A percentile compares a stretch with the other conserved stretches of the same genome.
Conservation (phyloP, 805 yeast genomes). For the Saturnispora sanitii region DNA sequence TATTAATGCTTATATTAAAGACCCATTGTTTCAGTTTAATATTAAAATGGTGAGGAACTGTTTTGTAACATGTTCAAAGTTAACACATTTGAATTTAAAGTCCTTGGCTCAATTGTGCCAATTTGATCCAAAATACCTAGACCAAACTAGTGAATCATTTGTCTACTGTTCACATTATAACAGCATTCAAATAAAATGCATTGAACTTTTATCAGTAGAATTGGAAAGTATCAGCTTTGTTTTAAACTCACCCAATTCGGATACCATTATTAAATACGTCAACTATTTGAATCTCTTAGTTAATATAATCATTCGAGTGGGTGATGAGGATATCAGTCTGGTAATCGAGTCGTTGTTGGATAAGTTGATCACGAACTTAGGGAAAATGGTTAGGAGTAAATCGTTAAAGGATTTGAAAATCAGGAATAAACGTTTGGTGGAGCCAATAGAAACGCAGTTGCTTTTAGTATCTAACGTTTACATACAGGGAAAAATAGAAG, state of each 20-base stretch:
- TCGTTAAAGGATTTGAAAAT: conserved; percentile 9
- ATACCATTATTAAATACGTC: conserved; percentile 13
- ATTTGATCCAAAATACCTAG: conserved; percentile 11
- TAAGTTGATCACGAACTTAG: conserved; percentile 11
- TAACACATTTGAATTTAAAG: conserved; percentile 30
- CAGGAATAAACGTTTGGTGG: neutral
- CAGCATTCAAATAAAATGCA: conserved; percentile 6
- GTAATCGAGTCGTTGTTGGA: conserved; percentile 6
- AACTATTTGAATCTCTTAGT: conserved; percentile 12
- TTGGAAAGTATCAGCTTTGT: conserved; percentile 14
- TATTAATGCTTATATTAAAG: conserved; percentile 27
- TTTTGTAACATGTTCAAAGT: conserved; percentile 26
- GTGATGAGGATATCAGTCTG: neutral
- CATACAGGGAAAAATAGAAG: conserved; percentile 5
- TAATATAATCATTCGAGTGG: conserved; percentile 7
- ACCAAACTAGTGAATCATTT: conserved; percentile 13
- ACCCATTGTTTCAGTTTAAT: conserved; percentile 25
- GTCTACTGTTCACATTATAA: conserved; percentile 10
- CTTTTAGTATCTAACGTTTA: conserved; percentile 17
- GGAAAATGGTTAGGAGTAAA: conserved; percentile 8
- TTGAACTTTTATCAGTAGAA: conserved; percentile 11
- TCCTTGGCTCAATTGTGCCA: conserved; percentile 17
- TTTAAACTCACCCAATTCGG: conserved; percentile 22
- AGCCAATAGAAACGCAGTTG: conserved; percentile 17
- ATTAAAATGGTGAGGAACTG: conserved; percentile 25